These are phyloP conservation scores for Salix viminalis DNA, from an alignment of 345 rosid species.

Conservation along the genomic window DNA sequence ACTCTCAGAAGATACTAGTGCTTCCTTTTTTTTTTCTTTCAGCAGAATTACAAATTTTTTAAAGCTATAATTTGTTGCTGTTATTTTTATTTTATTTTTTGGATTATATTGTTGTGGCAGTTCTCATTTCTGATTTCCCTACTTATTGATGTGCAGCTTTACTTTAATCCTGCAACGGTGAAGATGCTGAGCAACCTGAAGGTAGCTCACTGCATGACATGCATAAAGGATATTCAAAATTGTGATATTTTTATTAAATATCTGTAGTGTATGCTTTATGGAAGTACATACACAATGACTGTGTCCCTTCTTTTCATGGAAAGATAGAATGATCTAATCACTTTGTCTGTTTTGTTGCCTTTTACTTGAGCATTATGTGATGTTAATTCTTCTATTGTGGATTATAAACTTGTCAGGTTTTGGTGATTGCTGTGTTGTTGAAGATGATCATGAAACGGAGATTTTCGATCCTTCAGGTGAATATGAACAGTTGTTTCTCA, in stretches of 20 bases:
- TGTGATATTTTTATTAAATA: background rate
- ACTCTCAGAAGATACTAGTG: background rate
- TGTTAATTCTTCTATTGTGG: background rate
- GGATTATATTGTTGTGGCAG: background rate
- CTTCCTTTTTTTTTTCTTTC: background rate
- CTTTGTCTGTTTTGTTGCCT: background rate
- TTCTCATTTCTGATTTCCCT: background rate
- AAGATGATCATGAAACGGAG: constrained; percentile 86
- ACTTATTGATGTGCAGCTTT: constrained; percentile 57
- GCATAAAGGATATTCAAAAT: background rate
- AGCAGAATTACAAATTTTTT: background rate
- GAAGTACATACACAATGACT: background rate
- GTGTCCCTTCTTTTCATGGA: background rate
- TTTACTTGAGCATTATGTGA: background rate
- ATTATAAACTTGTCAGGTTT: constrained; percentile 44
- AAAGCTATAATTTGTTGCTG: background rate
- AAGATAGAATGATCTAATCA: background rate
- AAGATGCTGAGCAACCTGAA: constrained; percentile 98
- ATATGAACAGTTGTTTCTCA: background rate
- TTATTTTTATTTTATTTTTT: background rate
- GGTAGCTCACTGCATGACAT: constrained; percentile 32
- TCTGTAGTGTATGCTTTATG: background rate
- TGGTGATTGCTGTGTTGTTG: constrained; percentile 87
- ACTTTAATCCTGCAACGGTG: constrained; percentile 98
- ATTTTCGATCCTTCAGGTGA: constrained; percentile 84